Conservation (phyloP, 371 early-diverging fungal species). For the Basidiobolus meristosporus region DNA sequence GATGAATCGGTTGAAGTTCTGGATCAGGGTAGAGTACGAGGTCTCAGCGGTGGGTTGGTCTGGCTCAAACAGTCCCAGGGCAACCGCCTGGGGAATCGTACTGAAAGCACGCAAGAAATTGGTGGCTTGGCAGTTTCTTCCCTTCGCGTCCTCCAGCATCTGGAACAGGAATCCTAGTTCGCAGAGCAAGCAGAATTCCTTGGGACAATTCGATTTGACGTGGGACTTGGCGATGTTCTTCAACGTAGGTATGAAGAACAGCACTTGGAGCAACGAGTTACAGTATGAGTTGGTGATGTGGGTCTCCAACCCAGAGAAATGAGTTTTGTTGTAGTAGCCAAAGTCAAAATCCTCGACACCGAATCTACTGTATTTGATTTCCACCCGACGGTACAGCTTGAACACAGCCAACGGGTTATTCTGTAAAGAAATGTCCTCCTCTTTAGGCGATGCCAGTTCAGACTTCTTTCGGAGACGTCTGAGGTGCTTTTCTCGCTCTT, state of each 20-base stretch:
- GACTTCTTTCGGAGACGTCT: not conserved
- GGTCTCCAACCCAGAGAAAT: conserved; percentile 75
- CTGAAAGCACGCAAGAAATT: conserved; percentile 71
- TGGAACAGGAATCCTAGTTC: conserved; percentile 82
- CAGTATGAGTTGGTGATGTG: conserved; percentile 75
- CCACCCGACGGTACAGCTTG: conserved; percentile 48
- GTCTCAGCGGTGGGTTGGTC: conserved; percentile 34
- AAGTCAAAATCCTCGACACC: conserved; percentile 96
- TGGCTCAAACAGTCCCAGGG: conserved; percentile 70
- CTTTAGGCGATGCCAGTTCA: conserved; percentile 2
- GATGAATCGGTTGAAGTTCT: conserved; percentile 73
- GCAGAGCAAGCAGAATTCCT: conserved; percentile 66
- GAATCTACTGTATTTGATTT: conserved; percentile 72
- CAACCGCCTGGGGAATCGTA: conserved; percentile 60
- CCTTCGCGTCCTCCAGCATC: conserved; percentile 75
- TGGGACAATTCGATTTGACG: conserved; percentile 38
- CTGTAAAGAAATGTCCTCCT: conserved; percentile 4
- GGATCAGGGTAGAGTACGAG: conserved; percentile 53
- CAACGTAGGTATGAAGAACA: conserved; percentile 48
- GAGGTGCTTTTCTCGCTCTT: conserved; percentile 32
- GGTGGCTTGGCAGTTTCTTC: conserved; percentile 86
- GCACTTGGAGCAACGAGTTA: conserved; percentile 73
- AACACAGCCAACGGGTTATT: conserved; percentile 24
- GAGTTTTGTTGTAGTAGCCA: conserved; percentile 74
- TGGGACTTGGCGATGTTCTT: conserved; percentile 52